These are phyloP conservation scores for Syzygium malaccense DNA, from an alignment of 441 rosid genomes.

Conservation along the genomic window DNA sequence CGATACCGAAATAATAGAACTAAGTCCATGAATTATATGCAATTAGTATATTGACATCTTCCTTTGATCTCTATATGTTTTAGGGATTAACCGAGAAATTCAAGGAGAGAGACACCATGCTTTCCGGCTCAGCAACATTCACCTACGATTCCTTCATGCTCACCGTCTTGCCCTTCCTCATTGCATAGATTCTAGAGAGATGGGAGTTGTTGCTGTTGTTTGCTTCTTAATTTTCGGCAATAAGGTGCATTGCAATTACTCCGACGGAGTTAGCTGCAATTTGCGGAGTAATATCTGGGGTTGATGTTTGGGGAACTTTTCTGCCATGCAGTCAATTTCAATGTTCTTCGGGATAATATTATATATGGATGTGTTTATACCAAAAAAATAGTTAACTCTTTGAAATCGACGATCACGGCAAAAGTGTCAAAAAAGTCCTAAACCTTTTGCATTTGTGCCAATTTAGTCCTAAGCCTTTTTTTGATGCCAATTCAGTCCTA, in stretches of 20 bases:
- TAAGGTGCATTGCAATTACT: neutral
- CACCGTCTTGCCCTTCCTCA: slow-evolving; percentile 71
- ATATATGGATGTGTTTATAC: neutral
- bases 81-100: slow-evolving; percentile 85
- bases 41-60: neutral
- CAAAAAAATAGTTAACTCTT: neutral
- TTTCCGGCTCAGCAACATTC: slow-evolving; percentile 73
- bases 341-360: neutral
- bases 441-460: no score
- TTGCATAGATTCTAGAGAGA: slow-evolving; percentile 19
- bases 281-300: neutral
- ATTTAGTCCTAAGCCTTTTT: no score
- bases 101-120: slow-evolving; percentile 56
- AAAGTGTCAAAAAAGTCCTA: no score
- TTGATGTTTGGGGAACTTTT: neutral
- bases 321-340: neutral
- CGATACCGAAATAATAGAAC: neutral
- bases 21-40: neutral
- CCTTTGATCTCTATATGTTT: neutral
- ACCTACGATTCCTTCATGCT: slow-evolving; percentile 75
- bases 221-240: neutral
- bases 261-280: neutral
- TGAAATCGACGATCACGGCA: neutral
- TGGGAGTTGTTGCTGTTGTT: neutral
- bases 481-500: no score